A percentile compares a stretch with the other conserved stretches of the same genome.
Evolutionary conservation across 2,329 filamentous ascomycete genomes (phyloP).

Genomic region (Penicillium crustosum): DNA sequence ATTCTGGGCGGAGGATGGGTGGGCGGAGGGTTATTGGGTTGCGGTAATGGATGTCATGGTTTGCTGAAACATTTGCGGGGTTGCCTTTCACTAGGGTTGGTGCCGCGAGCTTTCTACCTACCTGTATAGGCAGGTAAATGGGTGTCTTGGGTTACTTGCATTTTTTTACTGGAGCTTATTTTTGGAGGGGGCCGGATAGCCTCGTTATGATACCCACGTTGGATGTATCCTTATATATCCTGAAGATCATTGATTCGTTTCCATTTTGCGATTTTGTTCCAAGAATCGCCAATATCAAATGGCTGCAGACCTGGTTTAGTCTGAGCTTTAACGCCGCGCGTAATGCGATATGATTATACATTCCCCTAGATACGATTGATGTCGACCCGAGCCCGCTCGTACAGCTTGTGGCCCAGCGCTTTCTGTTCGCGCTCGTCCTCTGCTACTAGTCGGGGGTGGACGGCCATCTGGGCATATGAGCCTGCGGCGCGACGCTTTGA

Average conservation of each 20-base stretch:
- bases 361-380: conserved; percentile 68
- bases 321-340: conserved; percentile 22
- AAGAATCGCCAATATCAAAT: neutral
- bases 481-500: conserved; percentile 83
- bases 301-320: neutral
- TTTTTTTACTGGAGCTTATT: conserved; percentile 19
- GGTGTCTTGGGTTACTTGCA: neutral
- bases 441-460: conserved; percentile 64
- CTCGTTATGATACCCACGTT: conserved; percentile 9
- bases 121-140: neutral
- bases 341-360: conserved; percentile 29
- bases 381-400: conserved; percentile 80
- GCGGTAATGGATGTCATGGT: neutral
- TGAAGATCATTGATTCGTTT: conserved; percentile 13
- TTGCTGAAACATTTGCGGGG: neutral
- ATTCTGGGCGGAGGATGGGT: conserved; percentile 39
- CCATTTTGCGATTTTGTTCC: conserved; percentile 1
- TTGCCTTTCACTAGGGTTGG: too few species aligned
- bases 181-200: neutral
- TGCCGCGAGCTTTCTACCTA: neutral
- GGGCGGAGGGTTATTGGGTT: conserved; percentile 40
- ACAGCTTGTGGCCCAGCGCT: conserved; percentile 72
- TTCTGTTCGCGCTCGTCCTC: conserved; percentile 59
- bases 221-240: conserved; percentile 6
- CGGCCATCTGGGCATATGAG: conserved; percentile 76